Percentiles rank a stretch among this genome's conserved stretches.
phyloP scores from a whole-genome alignment of 2,329 filamentous ascomycete genomes.

The Capronia americana region DNA sequence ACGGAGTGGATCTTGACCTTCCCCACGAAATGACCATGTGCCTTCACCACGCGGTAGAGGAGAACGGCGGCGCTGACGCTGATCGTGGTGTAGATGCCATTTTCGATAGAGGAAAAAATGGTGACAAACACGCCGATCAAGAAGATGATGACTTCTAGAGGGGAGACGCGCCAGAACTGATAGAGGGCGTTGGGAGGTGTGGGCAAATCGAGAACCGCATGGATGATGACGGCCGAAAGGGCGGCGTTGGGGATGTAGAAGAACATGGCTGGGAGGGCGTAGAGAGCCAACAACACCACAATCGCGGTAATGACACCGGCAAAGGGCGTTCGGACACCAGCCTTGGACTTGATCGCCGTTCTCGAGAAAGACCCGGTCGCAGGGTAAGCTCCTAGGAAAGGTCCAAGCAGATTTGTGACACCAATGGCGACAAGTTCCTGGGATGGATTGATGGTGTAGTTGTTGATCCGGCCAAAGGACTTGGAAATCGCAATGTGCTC shows the following conservation, averaged over 20 bases:
- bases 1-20: slow-evolving; percentile 84
- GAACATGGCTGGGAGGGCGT: slow-evolving; percentile 85
- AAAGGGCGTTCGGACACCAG: slow-evolving; percentile 88
- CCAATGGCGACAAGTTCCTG: slow-evolving; percentile 96
- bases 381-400: slow-evolving; percentile 90
- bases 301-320: slow-evolving; percentile 86
- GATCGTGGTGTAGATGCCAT: slow-evolving; percentile 89
- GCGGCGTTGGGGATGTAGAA: slow-evolving; percentile 87
- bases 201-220: slow-evolving; percentile 91
- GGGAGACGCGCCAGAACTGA: slow-evolving; percentile 93
- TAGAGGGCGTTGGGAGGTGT: slow-evolving; percentile 90
- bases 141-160: slow-evolving; percentile 89
- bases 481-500: slow-evolving; percentile 98
- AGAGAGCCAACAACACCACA: slow-evolving; percentile 87
- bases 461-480: slow-evolving; percentile 93
- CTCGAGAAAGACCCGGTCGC: slow-evolving; percentile 95
- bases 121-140: slow-evolving; percentile 91
- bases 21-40: slow-evolving; percentile 83
- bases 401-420: slow-evolving; percentile 84
- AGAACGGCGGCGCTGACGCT: slow-evolving; percentile 76
- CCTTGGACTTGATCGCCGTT: slow-evolving; percentile 96
- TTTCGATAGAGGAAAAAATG: slow-evolving; percentile 85
- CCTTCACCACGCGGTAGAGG: slow-evolving; percentile 81
- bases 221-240: slow-evolving; percentile 89
- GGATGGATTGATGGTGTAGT: slow-evolving; percentile 93